Evolutionary conservation across 257 asterid genomes (phyloP), one percentile per base, ranked within the genome.

Genomic region (Nicotiana tomentosiformis): DNA sequence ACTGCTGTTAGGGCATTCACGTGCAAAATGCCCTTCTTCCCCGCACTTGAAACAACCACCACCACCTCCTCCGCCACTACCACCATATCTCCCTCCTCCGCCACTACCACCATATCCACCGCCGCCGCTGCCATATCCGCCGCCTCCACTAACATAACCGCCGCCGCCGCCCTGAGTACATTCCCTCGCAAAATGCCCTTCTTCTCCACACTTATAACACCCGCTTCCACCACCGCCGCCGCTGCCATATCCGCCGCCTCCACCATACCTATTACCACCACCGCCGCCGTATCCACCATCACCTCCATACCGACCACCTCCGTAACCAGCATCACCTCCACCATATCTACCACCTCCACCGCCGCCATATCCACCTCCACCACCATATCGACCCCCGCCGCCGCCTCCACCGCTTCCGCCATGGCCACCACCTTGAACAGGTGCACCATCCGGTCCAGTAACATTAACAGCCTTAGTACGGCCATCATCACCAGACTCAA

Each of bases 391-490:
- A 62, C 20, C 70, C 18, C 70, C 66, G 15, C 68, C 35, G 1
- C 65, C 29, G 2, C 84, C 82, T 0, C 85, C 86, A 1, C 84
- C 74, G 10, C 51, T 43, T 43, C 66, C 74, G 26, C 90, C 92
- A 62, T 94, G 87, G 2, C 87, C 81, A 83, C 88, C 93, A 78
- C 88, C 94, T 85, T 92, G 91, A 26, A 92, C 92, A 5, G 93
- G 81, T 0, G 87, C 89, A 1, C 92, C 95, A 1, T 77, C 88
- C 0, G 93, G 95, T 0, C 95, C 93, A 35, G 95, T 91, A 6
- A 91, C 95, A 79, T 89, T 87, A 0, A 89, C 87, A 0, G 95
- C 95, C 82, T 89, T 90, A 5, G 89, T 80, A 5, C 95, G 91
- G n/a, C 95, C 95, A 61, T 90, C 95, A 72, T 5, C 81, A 0